Conservation (phyloP, 2,329 filamentous ascomycete species). For the Aspergillus novofumigatus region DNA sequence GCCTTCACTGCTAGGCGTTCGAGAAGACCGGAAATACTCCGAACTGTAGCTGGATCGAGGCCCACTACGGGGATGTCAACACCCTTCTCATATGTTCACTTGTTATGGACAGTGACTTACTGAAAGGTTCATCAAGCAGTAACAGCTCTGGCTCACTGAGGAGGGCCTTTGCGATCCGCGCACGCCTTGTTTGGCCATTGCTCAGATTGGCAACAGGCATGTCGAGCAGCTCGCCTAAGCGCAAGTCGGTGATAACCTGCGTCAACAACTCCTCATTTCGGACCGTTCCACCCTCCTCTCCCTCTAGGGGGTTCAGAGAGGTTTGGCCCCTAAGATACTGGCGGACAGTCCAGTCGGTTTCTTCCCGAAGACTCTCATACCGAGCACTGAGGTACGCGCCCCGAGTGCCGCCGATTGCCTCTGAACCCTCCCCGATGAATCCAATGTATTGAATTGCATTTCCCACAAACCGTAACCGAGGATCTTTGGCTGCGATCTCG, state of each 20-base stretch:
- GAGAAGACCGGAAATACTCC: conserved; percentile 67
- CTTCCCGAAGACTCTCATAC: conserved; percentile 83
- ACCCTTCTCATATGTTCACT: background rate
- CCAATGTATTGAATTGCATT: conserved; percentile 84
- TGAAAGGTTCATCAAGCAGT: conserved; percentile 89
- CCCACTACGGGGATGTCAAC: conserved; percentile 57
- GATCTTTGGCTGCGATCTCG: conserved; percentile 50
- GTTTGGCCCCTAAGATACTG: conserved; percentile 81
- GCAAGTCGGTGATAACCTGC: conserved; percentile 65
- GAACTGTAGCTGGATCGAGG: conserved; percentile 77
- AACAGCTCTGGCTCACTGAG: conserved; percentile 74
- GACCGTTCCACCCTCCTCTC: conserved; percentile 47
- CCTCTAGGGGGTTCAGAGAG: conserved; percentile 69
- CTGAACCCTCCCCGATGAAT: conserved; percentile 69
- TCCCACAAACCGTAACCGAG: conserved; percentile 53
- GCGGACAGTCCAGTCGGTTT: conserved; percentile 77
- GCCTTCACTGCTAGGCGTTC: conserved; percentile 62
- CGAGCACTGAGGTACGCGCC: conserved; percentile 82
- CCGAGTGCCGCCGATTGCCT: conserved; percentile 44
- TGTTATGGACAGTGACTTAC: conserved; percentile 34
- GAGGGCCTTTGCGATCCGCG: conserved; percentile 82
- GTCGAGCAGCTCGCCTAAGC: conserved; percentile 63
- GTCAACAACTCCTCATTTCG: conserved; percentile 52
- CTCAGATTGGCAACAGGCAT: conserved; percentile 87
- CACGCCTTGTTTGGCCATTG: conserved; percentile 85